Evolutionary conservation across 345 rosid species (phyloP).

Genomic region (Hibiscus mutabilis): DNA sequence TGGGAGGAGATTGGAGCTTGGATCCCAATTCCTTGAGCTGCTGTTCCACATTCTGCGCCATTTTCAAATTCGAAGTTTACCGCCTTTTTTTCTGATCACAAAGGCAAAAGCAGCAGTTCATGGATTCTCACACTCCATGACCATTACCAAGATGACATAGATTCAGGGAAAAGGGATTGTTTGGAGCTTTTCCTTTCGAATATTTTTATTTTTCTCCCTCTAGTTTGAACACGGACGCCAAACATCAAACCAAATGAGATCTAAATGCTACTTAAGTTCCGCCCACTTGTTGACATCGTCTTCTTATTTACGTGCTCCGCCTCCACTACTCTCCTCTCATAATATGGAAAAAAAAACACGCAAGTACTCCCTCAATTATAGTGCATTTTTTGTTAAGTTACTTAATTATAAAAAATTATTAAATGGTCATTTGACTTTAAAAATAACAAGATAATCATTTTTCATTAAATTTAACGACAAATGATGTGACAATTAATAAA

Average conservation of each 20-base stretch:
- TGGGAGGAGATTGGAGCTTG: constrained; percentile 65
- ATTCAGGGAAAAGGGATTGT: neutral
- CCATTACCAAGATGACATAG: neutral
- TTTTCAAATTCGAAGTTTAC: constrained; percentile 6
- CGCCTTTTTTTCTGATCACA: neutral
- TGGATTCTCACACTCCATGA: constrained; percentile 4
- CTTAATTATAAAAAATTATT: too few relatives aligned
- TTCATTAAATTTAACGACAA: too few relatives aligned
- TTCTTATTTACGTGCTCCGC: neutral
- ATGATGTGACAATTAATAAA: too few relatives aligned
- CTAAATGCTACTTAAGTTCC: neutral
- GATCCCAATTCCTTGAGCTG: constrained; percentile 83
- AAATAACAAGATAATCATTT: too few relatives aligned
- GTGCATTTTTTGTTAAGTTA: too few relatives aligned
- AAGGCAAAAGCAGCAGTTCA: constrained; percentile 1
- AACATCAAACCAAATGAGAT: neutral
- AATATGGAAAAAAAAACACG: neutral
- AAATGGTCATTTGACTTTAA: too few relatives aligned
- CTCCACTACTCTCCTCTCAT: neutral
- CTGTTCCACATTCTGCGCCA: constrained; percentile 58
- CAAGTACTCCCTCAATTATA: too few relatives aligned
- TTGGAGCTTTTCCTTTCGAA: constrained; percentile 4
- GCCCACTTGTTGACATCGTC: neutral
- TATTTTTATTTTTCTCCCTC: constrained; percentile 8
- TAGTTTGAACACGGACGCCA: neutral